phyloP scores from a whole-genome alignment of 768 basidiomycete genomes.

The Mycena pura region DNA sequence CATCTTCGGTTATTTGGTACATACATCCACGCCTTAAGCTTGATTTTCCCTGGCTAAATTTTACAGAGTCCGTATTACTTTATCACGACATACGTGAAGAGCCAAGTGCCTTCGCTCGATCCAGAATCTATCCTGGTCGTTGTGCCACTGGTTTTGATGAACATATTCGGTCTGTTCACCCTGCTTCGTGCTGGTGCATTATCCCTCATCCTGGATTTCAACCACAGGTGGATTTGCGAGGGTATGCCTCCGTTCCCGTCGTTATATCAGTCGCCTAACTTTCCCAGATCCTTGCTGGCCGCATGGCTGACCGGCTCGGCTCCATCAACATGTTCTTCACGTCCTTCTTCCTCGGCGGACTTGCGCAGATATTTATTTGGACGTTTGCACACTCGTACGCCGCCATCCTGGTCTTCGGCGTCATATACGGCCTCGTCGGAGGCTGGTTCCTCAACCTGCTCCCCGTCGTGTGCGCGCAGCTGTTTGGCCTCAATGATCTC shows the following conservation, averaged over 20 bases:
- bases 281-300: slow-evolving; percentile 40
- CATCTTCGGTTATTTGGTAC: slow-evolving; percentile 32
- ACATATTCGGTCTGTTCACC: slow-evolving; percentile 26
- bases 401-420: slow-evolving; percentile 37
- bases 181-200: not conserved
- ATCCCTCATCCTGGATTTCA: not conserved
- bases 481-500: slow-evolving; percentile 33
- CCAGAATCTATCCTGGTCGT: slow-evolving; percentile 29
- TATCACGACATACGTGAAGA: slow-evolving; percentile 29
- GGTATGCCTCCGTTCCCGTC: slow-evolving; percentile 16
- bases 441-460: slow-evolving; percentile 42
- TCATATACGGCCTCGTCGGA: slow-evolving; percentile 42
- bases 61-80: slow-evolving; percentile 31
- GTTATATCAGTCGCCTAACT: not conserved
- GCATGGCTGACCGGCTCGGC: slow-evolving; percentile 45
- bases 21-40: not conserved
- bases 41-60: not conserved
- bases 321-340: slow-evolving; percentile 47
- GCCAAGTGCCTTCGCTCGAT: slow-evolving; percentile 23
- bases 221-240: slow-evolving; percentile 29
- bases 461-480: slow-evolving; percentile 37
- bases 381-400: slow-evolving; percentile 41
- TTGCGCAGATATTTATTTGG: slow-evolving; percentile 47
- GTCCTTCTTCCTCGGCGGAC: slow-evolving; percentile 41
- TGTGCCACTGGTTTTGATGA: slow-evolving; percentile 31